Percentiles rank a stretch among this genome's conserved stretches.
phyloP scores from a whole-genome alignment of 129 eudicot genomes.

The Smallanthus sonchifolius region DNA sequence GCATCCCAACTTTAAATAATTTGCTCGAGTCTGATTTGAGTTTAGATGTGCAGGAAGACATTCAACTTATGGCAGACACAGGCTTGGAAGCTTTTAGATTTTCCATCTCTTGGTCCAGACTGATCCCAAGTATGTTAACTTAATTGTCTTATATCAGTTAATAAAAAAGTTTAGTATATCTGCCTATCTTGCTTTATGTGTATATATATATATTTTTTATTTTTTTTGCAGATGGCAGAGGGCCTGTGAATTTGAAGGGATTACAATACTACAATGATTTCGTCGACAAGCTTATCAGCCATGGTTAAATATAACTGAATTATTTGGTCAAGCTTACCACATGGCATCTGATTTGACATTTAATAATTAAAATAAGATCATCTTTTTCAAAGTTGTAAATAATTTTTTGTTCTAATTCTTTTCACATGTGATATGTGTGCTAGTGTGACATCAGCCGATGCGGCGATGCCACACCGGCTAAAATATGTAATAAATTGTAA shows the following conservation, averaged over 20 bases:
- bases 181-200: slow-evolving; percentile 10
- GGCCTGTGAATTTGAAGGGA: slow-evolving; percentile 56
- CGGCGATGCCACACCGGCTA: neutral
- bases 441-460: neutral
- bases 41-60: slow-evolving; percentile 51
- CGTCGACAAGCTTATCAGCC: slow-evolving; percentile 54
- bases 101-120: slow-evolving; percentile 87
- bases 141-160: neutral
- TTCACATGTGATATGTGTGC: neutral
- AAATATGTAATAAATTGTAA: neutral
- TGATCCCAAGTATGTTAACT: slow-evolving; percentile 62
- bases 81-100: slow-evolving; percentile 70
- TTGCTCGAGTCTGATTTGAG: neutral
- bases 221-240: slow-evolving; percentile 60
- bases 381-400: neutral
- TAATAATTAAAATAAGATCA: neutral
- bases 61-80: slow-evolving; percentile 56
- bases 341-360: neutral
- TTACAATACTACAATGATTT: slow-evolving; percentile 58
- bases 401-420: neutral
- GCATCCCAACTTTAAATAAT: neutral
- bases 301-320: slow-evolving; percentile 38
- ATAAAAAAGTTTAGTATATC: neutral
- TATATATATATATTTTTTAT: neutral
- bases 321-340: neutral